A percentile compares a stretch with the other conserved stretches of the same genome.
These are phyloP conservation scores for Cladosporium phlei DNA, from an alignment of 2,329 filamentous ascomycete species.

Conservation along the genomic window DNA sequence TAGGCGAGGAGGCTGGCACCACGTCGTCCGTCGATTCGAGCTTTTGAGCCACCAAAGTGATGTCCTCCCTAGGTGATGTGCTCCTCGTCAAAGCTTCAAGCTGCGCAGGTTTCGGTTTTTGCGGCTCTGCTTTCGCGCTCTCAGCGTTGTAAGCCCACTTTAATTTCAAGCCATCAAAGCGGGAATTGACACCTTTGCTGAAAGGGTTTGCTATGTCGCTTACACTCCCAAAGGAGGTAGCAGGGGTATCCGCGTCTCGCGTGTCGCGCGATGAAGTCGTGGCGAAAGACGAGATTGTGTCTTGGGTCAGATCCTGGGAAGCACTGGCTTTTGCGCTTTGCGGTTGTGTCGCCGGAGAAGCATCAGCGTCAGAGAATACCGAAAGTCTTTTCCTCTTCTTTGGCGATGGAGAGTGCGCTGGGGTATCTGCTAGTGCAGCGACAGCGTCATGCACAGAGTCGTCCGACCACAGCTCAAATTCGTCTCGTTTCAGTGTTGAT, in stretches of 20 bases:
- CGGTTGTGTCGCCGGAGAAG: not conserved
- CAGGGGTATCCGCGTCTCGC: constrained; percentile 18
- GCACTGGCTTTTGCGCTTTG: not conserved
- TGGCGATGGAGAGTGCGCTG: constrained; percentile 16
- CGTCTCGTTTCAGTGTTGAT: constrained; percentile 32
- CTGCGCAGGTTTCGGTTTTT: not conserved
- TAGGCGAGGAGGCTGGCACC: constrained; percentile 18
- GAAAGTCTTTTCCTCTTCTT: constrained; percentile 28
- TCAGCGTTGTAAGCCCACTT: constrained; percentile 14
- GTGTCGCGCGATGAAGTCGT: constrained; percentile 14
- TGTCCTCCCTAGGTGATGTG: not conserved
- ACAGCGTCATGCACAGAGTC: constrained; percentile 44
- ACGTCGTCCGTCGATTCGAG: not conserved
- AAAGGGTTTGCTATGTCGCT: constrained; percentile 19
- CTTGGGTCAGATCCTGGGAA: constrained; percentile 1
- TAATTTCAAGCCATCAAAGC: constrained; percentile 21
- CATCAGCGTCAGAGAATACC: constrained; percentile 26
- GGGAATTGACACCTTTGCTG: constrained; percentile 22
- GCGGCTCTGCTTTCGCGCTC: not conserved
- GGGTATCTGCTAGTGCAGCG: constrained; percentile 27
- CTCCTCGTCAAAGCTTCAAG: not conserved
- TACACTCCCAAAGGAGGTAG: constrained; percentile 23
- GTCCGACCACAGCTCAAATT: constrained; percentile 46
- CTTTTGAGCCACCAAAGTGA: too few species aligned
- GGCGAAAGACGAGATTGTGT: constrained; percentile 9